These are phyloP conservation scores for Excoecaria agallocha DNA, from an alignment of 345 rosid species.

Conservation along the genomic window DNA sequence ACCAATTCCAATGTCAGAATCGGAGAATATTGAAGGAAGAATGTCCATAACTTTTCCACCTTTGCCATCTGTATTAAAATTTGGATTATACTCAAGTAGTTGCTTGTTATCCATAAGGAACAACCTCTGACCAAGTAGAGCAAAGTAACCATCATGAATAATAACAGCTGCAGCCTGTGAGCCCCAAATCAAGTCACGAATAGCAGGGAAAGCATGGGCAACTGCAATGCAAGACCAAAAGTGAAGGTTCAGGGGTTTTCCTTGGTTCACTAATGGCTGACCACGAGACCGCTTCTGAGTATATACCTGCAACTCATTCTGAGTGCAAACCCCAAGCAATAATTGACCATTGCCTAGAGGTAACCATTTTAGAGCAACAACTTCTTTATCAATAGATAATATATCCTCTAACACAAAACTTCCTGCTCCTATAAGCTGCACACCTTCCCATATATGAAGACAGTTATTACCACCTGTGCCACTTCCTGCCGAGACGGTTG, in stretches of 20 bases:
- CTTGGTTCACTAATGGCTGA: constrained; percentile 36
- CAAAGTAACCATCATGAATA: constrained; percentile 58
- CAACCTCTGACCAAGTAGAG: constrained; percentile 58
- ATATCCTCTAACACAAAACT: constrained; percentile 65
- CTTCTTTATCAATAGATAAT: constrained; percentile 41
- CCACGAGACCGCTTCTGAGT: constrained; percentile 50
- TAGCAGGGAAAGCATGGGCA: constrained; percentile 43
- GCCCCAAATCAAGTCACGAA: constrained; percentile 64
- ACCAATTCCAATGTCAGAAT: constrained; percentile 19
- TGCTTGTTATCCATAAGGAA: constrained; percentile 36
- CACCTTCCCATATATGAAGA: constrained; percentile 61
- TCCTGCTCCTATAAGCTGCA: constrained; percentile 55
- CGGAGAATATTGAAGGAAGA: constrained; percentile 35
- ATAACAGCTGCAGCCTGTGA: constrained; percentile 50
- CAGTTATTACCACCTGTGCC: constrained; percentile 27
- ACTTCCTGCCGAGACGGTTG: constrained; percentile 47
- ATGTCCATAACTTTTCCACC: constrained; percentile 24
- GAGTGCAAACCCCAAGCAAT: constrained; percentile 69
- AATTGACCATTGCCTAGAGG: constrained; percentile 59
- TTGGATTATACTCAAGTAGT: constrained; percentile 23
- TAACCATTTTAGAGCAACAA: constrained; percentile 68
- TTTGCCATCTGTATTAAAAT: constrained; percentile 19
- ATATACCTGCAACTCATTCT: constrained; percentile 63
- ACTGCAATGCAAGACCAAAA: constrained; percentile 78
- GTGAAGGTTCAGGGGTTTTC: constrained; percentile 34